phyloP scores from a whole-genome alignment of 768 basidiomycete genomes.

The Coprinellus aureogranulatus region DNA sequence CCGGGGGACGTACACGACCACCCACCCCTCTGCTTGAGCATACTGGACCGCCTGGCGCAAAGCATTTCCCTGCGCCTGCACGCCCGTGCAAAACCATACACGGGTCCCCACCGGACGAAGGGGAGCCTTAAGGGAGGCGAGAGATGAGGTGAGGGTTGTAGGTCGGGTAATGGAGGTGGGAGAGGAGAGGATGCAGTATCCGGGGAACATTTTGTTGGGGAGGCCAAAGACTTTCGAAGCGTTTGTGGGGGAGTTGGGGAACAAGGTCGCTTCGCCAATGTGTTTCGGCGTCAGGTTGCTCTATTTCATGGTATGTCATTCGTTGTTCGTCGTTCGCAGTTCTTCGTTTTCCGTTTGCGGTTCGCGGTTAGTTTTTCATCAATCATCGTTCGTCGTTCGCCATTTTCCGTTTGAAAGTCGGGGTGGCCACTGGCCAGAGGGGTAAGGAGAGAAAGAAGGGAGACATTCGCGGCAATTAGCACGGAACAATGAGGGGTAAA shows the following conservation, averaged over 20 bases:
- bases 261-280: slow-evolving; percentile 46
- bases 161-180: slow-evolving; percentile 73
- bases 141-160: too few relatives aligned
- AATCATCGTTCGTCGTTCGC: too few relatives aligned
- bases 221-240: slow-evolving; percentile 67
- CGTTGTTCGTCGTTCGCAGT: not conserved
- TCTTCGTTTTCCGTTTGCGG: too few relatives aligned
- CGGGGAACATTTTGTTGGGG: slow-evolving; percentile 65
- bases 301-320: not conserved
- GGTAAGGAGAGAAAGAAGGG: too few relatives aligned
- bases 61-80: slow-evolving; percentile 79
- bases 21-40: slow-evolving; percentile 63
- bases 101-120: slow-evolving; percentile 46
- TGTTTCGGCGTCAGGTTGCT: slow-evolving; percentile 27
- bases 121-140: slow-evolving; percentile 54
- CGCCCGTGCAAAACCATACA: slow-evolving; percentile 69
- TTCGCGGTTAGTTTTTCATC: too few relatives aligned
- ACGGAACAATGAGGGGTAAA: too few relatives aligned
- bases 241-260: slow-evolving; percentile 42
- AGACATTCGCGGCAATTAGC: too few relatives aligned
- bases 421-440: too few relatives aligned
- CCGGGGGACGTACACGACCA: slow-evolving; percentile 85
- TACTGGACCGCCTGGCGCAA: slow-evolving; percentile 78
- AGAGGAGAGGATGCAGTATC: slow-evolving; percentile 70
- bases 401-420: too few relatives aligned